These are phyloP conservation scores for Trichoderma simmonsii DNA, from an alignment of 2,329 filamentous ascomycete species.

Conservation along the genomic window DNA sequence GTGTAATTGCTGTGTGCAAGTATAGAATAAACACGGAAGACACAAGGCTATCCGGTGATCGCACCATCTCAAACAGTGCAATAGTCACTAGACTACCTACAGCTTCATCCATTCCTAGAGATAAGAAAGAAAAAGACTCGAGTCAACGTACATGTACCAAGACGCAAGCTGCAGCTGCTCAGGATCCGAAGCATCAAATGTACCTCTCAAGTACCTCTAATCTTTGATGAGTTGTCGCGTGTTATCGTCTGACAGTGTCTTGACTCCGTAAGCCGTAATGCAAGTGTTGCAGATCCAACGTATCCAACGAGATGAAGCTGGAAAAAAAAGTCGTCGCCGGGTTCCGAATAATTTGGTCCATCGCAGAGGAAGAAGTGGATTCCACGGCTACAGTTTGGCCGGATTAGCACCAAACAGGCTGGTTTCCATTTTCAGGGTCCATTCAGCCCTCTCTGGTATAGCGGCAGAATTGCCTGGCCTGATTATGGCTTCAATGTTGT, in stretches of 20 bases:
- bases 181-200: neutral
- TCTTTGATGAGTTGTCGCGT: neutral
- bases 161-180: neutral
- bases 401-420: neutral
- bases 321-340: neutral
- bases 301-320: neutral
- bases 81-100: neutral
- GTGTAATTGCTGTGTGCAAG: neutral
- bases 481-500: neutral
- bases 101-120: neutral
- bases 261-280: neutral
- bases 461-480: neutral
- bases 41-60: neutral
- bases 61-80: neutral
- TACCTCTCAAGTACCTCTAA: neutral
- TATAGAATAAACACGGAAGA: neutral
- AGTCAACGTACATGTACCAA: neutral
- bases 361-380: conserved; percentile 2
- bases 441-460: conserved; percentile 8
- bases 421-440: neutral
- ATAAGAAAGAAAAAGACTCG: neutral
- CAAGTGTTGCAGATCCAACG: neutral
- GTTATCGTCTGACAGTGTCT: neutral
- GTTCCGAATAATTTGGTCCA: neutral
- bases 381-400: neutral